Base-by-base conservation (phyloP, 177 flowering plant genomes). In the Vitis hybrid region DNA sequence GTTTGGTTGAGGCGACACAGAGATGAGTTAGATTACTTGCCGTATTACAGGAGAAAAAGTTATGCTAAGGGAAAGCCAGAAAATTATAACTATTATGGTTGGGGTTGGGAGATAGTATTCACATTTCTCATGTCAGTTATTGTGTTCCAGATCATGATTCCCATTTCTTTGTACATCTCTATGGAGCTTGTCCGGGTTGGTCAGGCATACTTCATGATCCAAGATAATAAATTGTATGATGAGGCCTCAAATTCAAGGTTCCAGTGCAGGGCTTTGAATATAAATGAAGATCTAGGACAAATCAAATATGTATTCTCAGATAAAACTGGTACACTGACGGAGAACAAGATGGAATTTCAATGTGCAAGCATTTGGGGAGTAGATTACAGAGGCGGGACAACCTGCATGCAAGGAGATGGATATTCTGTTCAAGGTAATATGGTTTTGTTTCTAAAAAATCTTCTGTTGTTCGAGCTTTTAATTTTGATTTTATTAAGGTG, bases 171-270 rank as follows among this genome's bases (percentile, higher is more conserved):
- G 68, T 96, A 96, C 84, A 96, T 96, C 75, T 93, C 99, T 8
- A 92, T 96, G 99, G 99, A 96, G 82, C 88, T 94, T 78, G 98
- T 94, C 60, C 95, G 99, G 55, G 79, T 91, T 66, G 98, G 97
- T 59, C 99, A 96, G 82, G 97, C 99, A 50, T 96, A 86, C 76
- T 96, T 96, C 81, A 96, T 96, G 99, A 88, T 91, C 69, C 74
- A 79, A 49, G 99, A 96, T 72, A 13, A 69, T 7, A 60, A 67
- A 13, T 70, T 96, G 85, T 91, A 79, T 74, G 98, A 93, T 69
- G 88, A 85, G 74, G 68, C 87, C 45, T 79, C 98, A 10, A 77
- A 91, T 64, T 76, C 94, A 13, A 88, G 85, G 76, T 92, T 96
- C 65, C 97, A 93, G 76, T 96, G 99, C 80, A 81, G 98, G 80